Conservation (phyloP, 192 early-diverging fungal genomes). For the Backusella mclennaniae region DNA sequence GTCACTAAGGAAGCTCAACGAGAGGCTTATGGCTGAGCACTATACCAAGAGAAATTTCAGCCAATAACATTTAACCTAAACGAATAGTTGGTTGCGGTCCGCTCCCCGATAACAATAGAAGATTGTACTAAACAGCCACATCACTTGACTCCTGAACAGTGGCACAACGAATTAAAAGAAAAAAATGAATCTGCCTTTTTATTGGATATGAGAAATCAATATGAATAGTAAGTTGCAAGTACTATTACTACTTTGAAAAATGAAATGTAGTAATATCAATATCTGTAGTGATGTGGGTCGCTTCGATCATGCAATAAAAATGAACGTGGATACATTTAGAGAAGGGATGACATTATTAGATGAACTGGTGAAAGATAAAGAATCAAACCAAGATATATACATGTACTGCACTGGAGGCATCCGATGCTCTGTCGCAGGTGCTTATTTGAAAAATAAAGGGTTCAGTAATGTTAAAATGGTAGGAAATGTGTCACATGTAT, state of each 20-base stretch:
- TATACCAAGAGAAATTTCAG: not conserved
- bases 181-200: slow-evolving; percentile 41
- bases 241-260: not conserved
- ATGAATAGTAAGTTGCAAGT: slow-evolving; percentile 54
- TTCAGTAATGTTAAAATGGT: slow-evolving; percentile 62
- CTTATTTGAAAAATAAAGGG: slow-evolving; percentile 63
- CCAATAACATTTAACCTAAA: not conserved
- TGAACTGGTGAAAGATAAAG: slow-evolving; percentile 43
- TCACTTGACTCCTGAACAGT: slow-evolving; percentile 60
- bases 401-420: slow-evolving; percentile 87
- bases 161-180: slow-evolving; percentile 55
- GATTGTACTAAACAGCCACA: slow-evolving; percentile 58
- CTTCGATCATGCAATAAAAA: slow-evolving; percentile 63
- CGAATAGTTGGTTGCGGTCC: slow-evolving; percentile 43
- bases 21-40: not conserved
- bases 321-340: slow-evolving; percentile 73
- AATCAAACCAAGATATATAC: slow-evolving; percentile 59
- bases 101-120: slow-evolving; percentile 35
- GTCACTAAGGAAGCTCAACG: not conserved
- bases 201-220: slow-evolving; percentile 79
- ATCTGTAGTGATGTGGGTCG: slow-evolving; percentile 58
- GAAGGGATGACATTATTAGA: slow-evolving; percentile 63
- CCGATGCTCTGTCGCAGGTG: slow-evolving; percentile 71
- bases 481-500: not conserved
- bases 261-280: not conserved